Percentiles rank a stretch among this genome's conserved stretches.
These are phyloP conservation scores for Apiosordaria backusii DNA, from an alignment of 495 filamentous ascomycete species.

Conservation along the genomic window DNA sequence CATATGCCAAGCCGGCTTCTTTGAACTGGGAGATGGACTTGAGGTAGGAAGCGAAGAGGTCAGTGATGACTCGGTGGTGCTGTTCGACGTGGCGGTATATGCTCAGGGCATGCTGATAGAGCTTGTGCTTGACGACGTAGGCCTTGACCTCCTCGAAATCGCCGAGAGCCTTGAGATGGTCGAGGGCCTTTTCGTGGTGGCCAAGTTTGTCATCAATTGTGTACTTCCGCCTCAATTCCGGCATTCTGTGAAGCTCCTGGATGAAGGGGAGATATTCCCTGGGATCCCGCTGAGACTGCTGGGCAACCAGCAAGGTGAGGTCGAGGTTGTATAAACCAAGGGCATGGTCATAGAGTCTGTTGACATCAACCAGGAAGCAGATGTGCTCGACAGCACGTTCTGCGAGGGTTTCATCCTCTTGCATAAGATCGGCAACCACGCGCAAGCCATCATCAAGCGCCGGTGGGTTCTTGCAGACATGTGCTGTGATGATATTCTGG, in stretches of 20 bases:
- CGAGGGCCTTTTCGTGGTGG: slow-evolving; percentile 70
- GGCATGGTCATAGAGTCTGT: slow-evolving; percentile 86
- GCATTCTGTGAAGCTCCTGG: slow-evolving; percentile 73
- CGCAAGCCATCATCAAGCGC: slow-evolving; percentile 80
- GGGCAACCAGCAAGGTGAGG: slow-evolving; percentile 82
- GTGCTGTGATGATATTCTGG: slow-evolving; percentile 90
- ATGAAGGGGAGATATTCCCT: slow-evolving; percentile 94
- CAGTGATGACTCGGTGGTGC: slow-evolving; percentile 55
- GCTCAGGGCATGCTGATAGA: slow-evolving; percentile 73
- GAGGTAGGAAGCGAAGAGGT: slow-evolving; percentile 75
- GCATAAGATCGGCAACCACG: slow-evolving; percentile 73
- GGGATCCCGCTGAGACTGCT: slow-evolving; percentile 94
- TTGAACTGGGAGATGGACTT: slow-evolving; percentile 68
- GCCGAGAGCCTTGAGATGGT: slow-evolving; percentile 62
- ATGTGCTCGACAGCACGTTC: slow-evolving; percentile 92
- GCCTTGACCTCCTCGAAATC: slow-evolving; percentile 67
- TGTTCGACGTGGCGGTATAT: slow-evolving; percentile 78
- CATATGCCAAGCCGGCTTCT: slow-evolving; percentile 83
- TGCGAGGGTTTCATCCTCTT: slow-evolving; percentile 61
- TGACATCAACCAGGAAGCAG: slow-evolving; percentile 91
- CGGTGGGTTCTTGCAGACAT: slow-evolving; percentile 88
- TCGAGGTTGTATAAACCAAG: slow-evolving; percentile 90
- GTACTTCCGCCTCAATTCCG: slow-evolving; percentile 65
- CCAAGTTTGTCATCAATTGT: slow-evolving; percentile 84
- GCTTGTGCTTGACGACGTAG: slow-evolving; percentile 72